Percentiles rank a stretch among this genome's conserved stretches.
These are phyloP conservation scores for Apiosordaria backusii DNA, from an alignment of 495 filamentous ascomycete genomes.

Conservation along the genomic window DNA sequence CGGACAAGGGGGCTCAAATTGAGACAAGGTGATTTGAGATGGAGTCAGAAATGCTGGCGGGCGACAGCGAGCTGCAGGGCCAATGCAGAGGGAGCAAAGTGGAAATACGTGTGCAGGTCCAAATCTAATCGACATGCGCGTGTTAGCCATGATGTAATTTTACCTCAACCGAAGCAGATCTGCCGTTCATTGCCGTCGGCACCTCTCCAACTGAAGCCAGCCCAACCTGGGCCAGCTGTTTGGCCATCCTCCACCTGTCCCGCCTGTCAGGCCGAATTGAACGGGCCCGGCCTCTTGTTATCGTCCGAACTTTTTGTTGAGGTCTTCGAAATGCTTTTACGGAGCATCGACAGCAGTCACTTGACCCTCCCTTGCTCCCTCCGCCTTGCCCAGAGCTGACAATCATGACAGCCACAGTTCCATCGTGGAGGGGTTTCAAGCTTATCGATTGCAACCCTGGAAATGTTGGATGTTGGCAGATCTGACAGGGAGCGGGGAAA, in stretches of 20 bases:
- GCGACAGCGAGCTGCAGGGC: neutral
- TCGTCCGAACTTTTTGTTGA: conserved; percentile 3
- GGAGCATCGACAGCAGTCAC: too few species aligned
- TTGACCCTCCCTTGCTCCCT: neutral
- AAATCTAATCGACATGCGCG: conserved; percentile 5
- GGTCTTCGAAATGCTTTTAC: neutral
- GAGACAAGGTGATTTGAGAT: conserved; percentile 3
- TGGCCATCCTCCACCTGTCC: conserved; percentile 2
- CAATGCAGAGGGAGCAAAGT: neutral
- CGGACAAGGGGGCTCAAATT: neutral
- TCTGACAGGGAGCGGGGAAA: neutral
- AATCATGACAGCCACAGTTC: neutral
- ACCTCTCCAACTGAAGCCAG: conserved; percentile 3
- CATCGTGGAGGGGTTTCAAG: neutral
- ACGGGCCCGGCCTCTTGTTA: conserved; percentile 3
- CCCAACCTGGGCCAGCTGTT: neutral
- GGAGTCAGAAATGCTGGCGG: neutral
- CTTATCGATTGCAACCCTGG: neutral
- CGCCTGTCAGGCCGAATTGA: conserved; percentile 9
- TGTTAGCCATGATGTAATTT: conserved; percentile 17
- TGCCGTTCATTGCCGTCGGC: conserved; percentile 12
- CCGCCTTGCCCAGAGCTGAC: neutral
- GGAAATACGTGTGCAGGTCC: conserved; percentile 2
- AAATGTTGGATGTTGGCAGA: neutral
- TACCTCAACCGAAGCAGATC: conserved; percentile 10